These are phyloP conservation scores for Aspergillus fumigatiaffinis DNA, from an alignment of 2,329 filamentous ascomycete genomes.

Conservation along the genomic window DNA sequence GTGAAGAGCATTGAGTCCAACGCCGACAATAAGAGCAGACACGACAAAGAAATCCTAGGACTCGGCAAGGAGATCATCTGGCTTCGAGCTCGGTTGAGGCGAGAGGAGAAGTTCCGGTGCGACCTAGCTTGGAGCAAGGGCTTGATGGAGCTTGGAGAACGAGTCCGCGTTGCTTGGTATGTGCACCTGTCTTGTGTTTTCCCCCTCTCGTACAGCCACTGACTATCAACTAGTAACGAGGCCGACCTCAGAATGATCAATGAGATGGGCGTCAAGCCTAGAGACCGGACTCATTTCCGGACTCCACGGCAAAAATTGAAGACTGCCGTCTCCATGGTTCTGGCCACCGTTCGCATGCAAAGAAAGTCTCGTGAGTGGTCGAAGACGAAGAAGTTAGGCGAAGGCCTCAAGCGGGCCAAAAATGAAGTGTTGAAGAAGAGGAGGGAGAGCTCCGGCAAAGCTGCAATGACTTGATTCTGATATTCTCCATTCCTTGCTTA, in stretches of 20 bases:
- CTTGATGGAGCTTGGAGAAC: conserved; percentile 77
- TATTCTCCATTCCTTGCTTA: not conserved
- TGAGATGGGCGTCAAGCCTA: conserved; percentile 67
- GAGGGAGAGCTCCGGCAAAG: conserved; percentile 28
- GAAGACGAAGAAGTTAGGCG: conserved; percentile 40
- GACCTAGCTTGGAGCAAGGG: conserved; percentile 84
- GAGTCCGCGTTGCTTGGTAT: conserved; percentile 67
- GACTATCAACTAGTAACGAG: conserved; percentile 67
- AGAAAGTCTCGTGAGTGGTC: conserved; percentile 44
- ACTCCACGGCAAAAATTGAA: conserved; percentile 40
- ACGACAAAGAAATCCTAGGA: conserved; percentile 69
- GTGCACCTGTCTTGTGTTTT: conserved; percentile 37
- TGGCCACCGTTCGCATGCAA: conserved; percentile 45
- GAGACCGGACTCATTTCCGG: conserved; percentile 26
- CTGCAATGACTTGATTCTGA: conserved; percentile 7
- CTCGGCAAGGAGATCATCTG: conserved; percentile 87
- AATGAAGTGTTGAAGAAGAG: conserved; percentile 38
- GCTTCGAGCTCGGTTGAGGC: conserved; percentile 74
- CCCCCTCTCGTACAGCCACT: not conserved
- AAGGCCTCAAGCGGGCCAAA: conserved; percentile 42
- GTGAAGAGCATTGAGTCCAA: conserved; percentile 44
- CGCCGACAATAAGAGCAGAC: conserved; percentile 42
- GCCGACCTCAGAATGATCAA: conserved; percentile 82
- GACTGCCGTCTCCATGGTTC: conserved; percentile 39
- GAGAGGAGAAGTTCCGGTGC: conserved; percentile 74